These are phyloP conservation scores for Hygrocybe coccinea DNA, from an alignment of 768 basidiomycete genomes.

Conservation along the genomic window DNA sequence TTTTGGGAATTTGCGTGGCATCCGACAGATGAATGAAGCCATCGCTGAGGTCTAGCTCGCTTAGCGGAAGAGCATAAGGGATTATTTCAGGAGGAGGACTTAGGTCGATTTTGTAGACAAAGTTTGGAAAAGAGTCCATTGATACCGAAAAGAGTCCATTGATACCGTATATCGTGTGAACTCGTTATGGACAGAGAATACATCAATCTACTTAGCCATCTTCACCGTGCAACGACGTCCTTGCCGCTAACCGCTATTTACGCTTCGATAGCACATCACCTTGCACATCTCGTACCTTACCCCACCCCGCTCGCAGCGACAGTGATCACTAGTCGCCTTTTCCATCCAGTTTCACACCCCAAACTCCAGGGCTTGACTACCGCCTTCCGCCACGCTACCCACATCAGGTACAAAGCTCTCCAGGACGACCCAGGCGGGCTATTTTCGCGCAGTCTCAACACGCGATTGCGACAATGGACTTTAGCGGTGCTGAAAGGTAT, in stretches of 20 bases:
- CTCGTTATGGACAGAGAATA: constrained; percentile 23
- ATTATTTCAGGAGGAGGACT: constrained; percentile 32
- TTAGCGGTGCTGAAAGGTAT: constrained; percentile 50
- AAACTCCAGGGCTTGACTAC: constrained; percentile 48
- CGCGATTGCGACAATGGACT: constrained; percentile 48
- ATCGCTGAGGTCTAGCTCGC: constrained; percentile 36
- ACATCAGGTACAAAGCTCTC: constrained; percentile 45
- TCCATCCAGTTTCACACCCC: constrained; percentile 42
- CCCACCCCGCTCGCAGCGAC: constrained; percentile 57
- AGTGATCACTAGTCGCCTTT: constrained; percentile 52
- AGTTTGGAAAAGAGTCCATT: constrained; percentile 11
- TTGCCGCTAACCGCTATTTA: constrained; percentile 48
- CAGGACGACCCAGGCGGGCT: constrained; percentile 29
- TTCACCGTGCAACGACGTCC: constrained; percentile 42
- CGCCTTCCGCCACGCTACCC: constrained; percentile 57
- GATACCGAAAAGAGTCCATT: not conserved
- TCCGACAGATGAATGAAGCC: constrained; percentile 48
- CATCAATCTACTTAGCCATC: constrained; percentile 45
- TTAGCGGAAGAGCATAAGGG: constrained; percentile 33
- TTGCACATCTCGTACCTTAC: constrained; percentile 44
- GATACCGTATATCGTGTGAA: not conserved
- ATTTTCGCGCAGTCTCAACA: constrained; percentile 35
- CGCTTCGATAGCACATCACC: constrained; percentile 54
- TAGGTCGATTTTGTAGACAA: constrained; percentile 37
- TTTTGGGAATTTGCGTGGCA: constrained; percentile 33